phyloP scores from a whole-genome alignment of 2,329 filamentous ascomycete species.

The Pseudocercospora macadamiae region DNA sequence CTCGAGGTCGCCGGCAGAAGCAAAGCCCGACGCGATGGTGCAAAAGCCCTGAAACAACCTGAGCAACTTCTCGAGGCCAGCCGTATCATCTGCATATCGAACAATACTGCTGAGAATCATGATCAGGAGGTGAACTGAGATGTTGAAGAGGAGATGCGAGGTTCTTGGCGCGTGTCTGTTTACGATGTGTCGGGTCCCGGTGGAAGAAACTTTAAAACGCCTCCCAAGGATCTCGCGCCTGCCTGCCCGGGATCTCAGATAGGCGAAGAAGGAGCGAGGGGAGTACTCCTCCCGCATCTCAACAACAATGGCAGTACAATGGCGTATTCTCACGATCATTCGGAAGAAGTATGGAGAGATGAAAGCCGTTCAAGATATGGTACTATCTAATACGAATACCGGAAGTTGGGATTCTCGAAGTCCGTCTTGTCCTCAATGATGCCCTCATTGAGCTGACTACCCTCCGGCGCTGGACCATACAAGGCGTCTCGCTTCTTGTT shows the following conservation, averaged over 20 bases:
- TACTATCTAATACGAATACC: constrained; percentile 31
- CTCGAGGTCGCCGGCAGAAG: constrained; percentile 34
- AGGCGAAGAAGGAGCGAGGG: no score
- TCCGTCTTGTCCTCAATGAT: constrained; percentile 43
- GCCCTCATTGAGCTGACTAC: constrained; percentile 24
- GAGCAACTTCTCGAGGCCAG: constrained; percentile 64
- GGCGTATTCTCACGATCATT: no score
- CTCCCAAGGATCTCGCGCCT: no score
- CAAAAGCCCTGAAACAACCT: constrained; percentile 57
- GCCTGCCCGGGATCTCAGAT: no score
- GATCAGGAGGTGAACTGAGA: neutral
- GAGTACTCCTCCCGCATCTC: no score
- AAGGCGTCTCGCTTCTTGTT: constrained; percentile 46
- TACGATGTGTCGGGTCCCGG: neutral
- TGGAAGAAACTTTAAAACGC: no score
- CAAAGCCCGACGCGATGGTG: constrained; percentile 43
- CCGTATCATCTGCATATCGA: constrained; percentile 42
- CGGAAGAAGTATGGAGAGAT: no score
- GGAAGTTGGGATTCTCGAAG: constrained; percentile 40
- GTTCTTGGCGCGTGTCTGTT: neutral
- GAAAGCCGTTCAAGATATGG: no score
- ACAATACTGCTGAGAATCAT: constrained; percentile 22
- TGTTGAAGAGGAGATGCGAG: neutral
- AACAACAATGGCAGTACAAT: no score
- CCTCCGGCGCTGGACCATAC: constrained; percentile 25